Evolutionary conservation across 257 asterid genomes (phyloP).

Genomic region (Nemophila menziesii): DNA sequence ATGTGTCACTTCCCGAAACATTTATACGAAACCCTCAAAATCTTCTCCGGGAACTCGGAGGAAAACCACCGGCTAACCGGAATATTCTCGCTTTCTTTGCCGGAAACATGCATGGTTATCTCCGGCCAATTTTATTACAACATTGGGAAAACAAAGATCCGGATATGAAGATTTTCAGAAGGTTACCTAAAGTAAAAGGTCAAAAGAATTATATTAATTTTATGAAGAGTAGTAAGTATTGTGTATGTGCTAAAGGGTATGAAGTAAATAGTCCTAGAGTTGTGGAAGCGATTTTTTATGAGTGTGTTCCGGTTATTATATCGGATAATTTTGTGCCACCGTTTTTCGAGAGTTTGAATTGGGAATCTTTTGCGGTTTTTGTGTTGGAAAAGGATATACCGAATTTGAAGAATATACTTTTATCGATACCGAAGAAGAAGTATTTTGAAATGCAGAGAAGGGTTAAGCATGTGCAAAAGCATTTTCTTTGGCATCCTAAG

Average conservation of each 20-base stretch:
- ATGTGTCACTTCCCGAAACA: slow-evolving; percentile 79
- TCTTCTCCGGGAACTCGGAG: slow-evolving; percentile 61
- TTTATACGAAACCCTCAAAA: slow-evolving; percentile 33
- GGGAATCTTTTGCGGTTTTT: slow-evolving; percentile 83
- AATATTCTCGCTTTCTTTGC: slow-evolving; percentile 79
- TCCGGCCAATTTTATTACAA: slow-evolving; percentile 55
- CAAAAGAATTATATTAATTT: slow-evolving; percentile 45
- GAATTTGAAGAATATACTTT: slow-evolving; percentile 51
- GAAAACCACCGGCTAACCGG: slow-evolving; percentile 59
- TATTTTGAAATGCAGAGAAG: slow-evolving; percentile 56
- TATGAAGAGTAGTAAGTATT: slow-evolving; percentile 93
- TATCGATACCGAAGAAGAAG: slow-evolving; percentile 42
- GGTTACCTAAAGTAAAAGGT: slow-evolving; percentile 29
- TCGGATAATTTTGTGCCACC: slow-evolving; percentile 86
- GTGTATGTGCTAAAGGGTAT: slow-evolving; percentile 76
- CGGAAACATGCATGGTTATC: slow-evolving; percentile 87
- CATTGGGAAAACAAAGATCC: slow-evolving; percentile 82
- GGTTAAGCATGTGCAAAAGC: slow-evolving; percentile 70
- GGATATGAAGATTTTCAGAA: slow-evolving; percentile 63
- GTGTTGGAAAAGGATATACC: slow-evolving; percentile 75
- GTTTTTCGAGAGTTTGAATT: slow-evolving; percentile 60
- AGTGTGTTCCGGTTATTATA: slow-evolving; percentile 93
- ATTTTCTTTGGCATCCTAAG: slow-evolving; percentile 80
- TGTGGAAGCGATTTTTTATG: slow-evolving; percentile 89
- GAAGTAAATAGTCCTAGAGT: slow-evolving; percentile 93